Evolutionary conservation across 2,329 filamentous ascomycete genomes (phyloP).

Genomic region (Chaetomium globosum): DNA sequence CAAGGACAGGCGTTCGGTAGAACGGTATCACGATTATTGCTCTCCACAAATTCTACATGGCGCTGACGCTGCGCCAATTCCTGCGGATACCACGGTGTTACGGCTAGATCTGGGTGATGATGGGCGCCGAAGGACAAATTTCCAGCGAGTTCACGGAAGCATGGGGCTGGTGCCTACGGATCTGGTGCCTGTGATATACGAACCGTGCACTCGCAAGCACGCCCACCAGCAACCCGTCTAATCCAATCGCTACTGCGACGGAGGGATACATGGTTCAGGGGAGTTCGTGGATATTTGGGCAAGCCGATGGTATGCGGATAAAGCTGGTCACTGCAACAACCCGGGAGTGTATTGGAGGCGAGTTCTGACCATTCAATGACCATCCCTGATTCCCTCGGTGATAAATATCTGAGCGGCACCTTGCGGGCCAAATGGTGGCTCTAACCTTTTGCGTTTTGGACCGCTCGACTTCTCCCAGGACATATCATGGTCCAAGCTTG

Average conservation of each 20-base stretch:
- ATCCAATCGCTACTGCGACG: neutral
- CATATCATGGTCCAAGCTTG: neutral
- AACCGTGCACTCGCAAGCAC: neutral
- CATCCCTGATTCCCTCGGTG: neutral
- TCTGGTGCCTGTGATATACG: neutral
- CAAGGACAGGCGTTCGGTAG: slow-evolving; percentile 39
- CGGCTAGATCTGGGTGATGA: slow-evolving; percentile 28
- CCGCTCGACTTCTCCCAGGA: neutral
- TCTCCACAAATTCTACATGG: slow-evolving; percentile 37
- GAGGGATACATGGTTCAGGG: neutral
- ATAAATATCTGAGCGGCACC: neutral
- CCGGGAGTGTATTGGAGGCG: neutral
- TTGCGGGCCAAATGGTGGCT: neutral
- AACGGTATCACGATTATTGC: slow-evolving; percentile 38
- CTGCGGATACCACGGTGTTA: slow-evolving; percentile 29
- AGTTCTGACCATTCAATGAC: neutral
- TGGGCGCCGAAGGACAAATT: slow-evolving; percentile 23
- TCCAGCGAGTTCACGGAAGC: slow-evolving; percentile 14
- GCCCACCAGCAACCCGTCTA: neutral
- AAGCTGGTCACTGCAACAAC: neutral
- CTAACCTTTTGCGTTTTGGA: neutral
- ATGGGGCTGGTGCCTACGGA: neutral
- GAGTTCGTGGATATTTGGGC: neutral
- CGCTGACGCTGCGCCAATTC: slow-evolving; percentile 34
- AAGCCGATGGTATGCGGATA: neutral